Base-by-base conservation (phyloP, 176 grass and related monocot genomes). In the Saccharum spontaneum region DNA sequence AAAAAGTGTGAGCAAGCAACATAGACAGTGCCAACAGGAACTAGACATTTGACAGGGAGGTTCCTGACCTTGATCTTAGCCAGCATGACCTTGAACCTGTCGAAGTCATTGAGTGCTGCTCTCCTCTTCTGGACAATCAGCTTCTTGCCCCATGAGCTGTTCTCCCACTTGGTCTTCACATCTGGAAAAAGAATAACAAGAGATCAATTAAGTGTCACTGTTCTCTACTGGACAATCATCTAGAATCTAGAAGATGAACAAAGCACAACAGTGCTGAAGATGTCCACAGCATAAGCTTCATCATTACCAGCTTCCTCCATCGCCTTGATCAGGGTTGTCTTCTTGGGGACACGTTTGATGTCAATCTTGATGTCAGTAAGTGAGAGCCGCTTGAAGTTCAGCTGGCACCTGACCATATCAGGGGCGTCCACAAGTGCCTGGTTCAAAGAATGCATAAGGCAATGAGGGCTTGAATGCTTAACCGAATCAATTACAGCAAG, bases 11-110 rank as follows among this genome's bases (percentile, higher is more conserved):
- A 68, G 50, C 18, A 68, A 59, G 8, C 5, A 8, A 1, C 22
- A 67, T 22, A 55, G 1, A 74, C 15, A 9, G 2, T 36, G 39
- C 5, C 81, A 36, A 10, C 20, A n/a, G 54, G 18, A 59, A 59
- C 20, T 57, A 18, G 49, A 18, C 20, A n/a, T 59, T 59, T 59
- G 50, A 59, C 54, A 59, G 54, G 7, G 54, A 59, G 7, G 20
- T 59, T 59, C 20, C 54, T 59, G 20, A 94, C 97, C 97, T 96
- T 99, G 76, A 99, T 96, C 89, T 79, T 96, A 0, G 91, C 97
- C 66, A 99, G 67, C 97, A 99, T 96, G 67, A 99, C 93, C 87
- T 99, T 99, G 91, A 96, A 99, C 89, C 94, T 91, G 70, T 99
- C 91, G 36, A 99, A 94, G 60, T 99, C 97, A 77, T 94, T 97